phyloP scores from a whole-genome alignment of 164 flowering plant genomes.

The Magnolia changhungtana region DNA sequence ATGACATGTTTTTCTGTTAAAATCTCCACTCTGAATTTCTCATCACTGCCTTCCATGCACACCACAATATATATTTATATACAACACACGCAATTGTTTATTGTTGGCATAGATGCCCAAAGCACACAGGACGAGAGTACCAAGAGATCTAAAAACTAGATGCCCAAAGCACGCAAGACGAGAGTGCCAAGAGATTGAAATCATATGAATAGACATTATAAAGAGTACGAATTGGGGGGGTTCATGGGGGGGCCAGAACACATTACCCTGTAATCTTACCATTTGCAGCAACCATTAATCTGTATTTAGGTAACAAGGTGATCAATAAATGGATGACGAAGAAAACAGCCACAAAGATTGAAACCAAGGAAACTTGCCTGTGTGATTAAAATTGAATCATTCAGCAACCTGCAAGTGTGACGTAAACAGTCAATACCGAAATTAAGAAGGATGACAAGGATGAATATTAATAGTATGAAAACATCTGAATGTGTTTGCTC shows the following conservation, averaged over 20 bases:
- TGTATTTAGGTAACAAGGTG: background rate
- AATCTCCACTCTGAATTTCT: background rate
- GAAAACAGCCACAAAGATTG: background rate
- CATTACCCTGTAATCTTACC: background rate
- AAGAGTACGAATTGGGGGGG: background rate
- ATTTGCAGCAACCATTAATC: background rate
- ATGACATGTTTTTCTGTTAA: background rate
- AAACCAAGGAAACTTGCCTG: background rate
- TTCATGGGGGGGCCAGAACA: background rate
- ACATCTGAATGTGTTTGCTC: too few relatives aligned
- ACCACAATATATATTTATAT: background rate
- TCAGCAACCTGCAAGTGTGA: background rate
- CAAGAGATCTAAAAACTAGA: background rate
- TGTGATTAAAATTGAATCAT: background rate
- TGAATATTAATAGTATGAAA: too few relatives aligned
- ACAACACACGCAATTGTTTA: background rate
- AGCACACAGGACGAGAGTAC: background rate
- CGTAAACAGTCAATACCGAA: background rate
- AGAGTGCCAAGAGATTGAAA: background rate
- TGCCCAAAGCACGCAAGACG: background rate
- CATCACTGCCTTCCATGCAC: background rate
- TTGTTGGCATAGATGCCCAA: background rate
- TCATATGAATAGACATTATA: background rate
- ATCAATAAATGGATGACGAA: background rate
- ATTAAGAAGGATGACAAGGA: background rate